A percentile compares a stretch with the other conserved stretches of the same genome.
These are phyloP conservation scores for Penicillium egyptiacum DNA, from an alignment of 495 filamentous ascomycete species.

Conservation along the genomic window DNA sequence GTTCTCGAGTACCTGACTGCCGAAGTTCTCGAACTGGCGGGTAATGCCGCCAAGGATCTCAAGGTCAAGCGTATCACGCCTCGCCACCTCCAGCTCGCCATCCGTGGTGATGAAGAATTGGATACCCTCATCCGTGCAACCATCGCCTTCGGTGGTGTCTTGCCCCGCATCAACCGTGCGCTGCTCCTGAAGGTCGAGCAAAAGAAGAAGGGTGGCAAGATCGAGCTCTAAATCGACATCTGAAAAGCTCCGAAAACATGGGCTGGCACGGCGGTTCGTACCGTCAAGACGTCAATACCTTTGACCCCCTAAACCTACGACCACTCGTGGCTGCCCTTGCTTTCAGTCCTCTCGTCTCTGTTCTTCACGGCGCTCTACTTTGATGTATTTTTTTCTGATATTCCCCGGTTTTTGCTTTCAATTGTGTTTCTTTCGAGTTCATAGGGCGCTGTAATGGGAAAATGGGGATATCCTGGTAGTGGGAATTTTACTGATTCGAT, in stretches of 20 bases:
- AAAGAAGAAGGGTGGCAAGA: constrained; percentile 89
- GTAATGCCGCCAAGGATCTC: constrained; percentile 97
- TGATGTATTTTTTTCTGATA: constrained; percentile 31
- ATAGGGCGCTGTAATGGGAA: constrained; percentile 50
- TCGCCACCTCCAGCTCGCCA: constrained; percentile 95
- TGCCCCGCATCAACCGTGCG: constrained; percentile 98
- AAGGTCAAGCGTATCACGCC: constrained; percentile 99
- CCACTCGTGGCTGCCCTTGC: constrained; percentile 10
- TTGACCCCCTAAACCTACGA: constrained; percentile 7
- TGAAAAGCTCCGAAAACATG: constrained; percentile 12
- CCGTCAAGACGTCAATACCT: neutral
- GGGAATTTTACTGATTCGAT: constrained; percentile 34
- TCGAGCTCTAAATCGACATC: constrained; percentile 39
- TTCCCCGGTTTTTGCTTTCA: constrained; percentile 31
- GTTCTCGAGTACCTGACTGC: constrained; percentile 98
- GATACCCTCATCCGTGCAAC: constrained; percentile 97
- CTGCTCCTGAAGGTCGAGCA: constrained; percentile 97
- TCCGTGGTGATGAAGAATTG: constrained; percentile 97
- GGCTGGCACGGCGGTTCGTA: constrained; percentile 3
- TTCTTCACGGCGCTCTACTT: constrained; percentile 34
- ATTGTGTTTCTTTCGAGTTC: constrained; percentile 30
- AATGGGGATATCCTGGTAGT: constrained; percentile 43
- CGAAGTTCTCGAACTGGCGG: constrained; percentile 96
- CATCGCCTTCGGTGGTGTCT: constrained; percentile 96
- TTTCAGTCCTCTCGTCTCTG: constrained; percentile 17